These are phyloP conservation scores for Cucumis hystrix DNA, from an alignment of 306 rosid genomes.

Conservation along the genomic window DNA sequence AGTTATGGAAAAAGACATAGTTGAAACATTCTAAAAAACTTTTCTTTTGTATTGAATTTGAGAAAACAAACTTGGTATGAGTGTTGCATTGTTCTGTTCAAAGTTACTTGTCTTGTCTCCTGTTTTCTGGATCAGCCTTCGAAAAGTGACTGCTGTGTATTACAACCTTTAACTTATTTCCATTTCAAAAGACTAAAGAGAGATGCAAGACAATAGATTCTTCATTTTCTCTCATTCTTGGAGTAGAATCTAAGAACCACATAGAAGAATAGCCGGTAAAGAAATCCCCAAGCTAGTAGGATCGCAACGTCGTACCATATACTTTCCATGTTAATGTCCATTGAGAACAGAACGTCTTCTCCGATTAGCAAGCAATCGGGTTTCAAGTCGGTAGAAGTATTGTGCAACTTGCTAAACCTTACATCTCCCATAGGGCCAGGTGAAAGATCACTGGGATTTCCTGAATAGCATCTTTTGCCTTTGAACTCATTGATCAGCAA, in stretches of 20 bases:
- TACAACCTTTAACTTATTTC: not conserved
- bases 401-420: slow-evolving; percentile 21
- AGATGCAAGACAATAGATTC: not conserved
- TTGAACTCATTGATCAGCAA: slow-evolving; percentile 66
- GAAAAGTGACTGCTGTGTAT: not conserved
- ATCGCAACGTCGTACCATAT: slow-evolving; percentile 45
- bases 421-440: slow-evolving; percentile 61
- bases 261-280: slow-evolving; percentile 65
- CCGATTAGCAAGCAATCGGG: slow-evolving; percentile 37
- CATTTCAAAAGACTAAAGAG: not conserved
- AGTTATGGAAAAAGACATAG: not conserved
- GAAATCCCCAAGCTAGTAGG: slow-evolving; percentile 87
- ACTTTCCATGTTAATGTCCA: slow-evolving; percentile 34
- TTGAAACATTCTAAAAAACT: not conserved
- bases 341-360: slow-evolving; percentile 46
- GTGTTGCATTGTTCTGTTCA: not conserved
- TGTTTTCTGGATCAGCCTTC: not conserved
- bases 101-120: not conserved
- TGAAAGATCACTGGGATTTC: slow-evolving; percentile 34
- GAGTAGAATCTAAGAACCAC: slow-evolving; percentile 83
- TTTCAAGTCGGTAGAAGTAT: not conserved
- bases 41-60: not conserved
- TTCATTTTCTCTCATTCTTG: slow-evolving; percentile 71
- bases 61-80: not conserved
- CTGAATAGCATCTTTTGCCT: slow-evolving; percentile 41